Percentiles rank a stretch among this genome's conserved stretches.
Evolutionary conservation across 2,329 filamentous ascomycete genomes (phyloP).

Genomic region (Aspergillus unguis): DNA sequence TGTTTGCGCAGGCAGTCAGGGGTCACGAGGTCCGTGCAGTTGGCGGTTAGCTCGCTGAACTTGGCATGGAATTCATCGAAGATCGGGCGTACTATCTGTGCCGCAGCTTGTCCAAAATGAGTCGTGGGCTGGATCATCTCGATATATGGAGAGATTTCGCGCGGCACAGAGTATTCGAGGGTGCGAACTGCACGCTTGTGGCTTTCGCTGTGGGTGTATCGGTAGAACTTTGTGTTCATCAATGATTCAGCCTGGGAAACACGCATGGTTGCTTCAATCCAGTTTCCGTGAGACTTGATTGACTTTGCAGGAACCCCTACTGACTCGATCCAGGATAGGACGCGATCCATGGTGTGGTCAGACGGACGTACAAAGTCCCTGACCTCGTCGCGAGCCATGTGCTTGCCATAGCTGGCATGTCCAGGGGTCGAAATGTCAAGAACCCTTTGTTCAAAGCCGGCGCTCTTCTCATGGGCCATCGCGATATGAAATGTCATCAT

Average conservation of each 20-base stretch:
- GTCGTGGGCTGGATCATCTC: constrained; percentile 65
- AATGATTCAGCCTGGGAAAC: constrained; percentile 51
- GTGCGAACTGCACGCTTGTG: constrained; percentile 51
- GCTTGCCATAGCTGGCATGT: constrained; percentile 58
- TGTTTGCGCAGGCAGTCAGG: constrained; percentile 50
- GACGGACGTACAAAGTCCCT: constrained; percentile 53
- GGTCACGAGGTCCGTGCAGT: constrained; percentile 44
- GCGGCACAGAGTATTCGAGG: constrained; percentile 61
- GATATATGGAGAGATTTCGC: constrained; percentile 52
- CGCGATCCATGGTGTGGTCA: constrained; percentile 45
- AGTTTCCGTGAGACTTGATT: constrained; percentile 55
- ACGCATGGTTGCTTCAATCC: constrained; percentile 54
- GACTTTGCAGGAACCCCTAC: constrained; percentile 47
- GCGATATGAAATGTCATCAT: constrained; percentile 50
- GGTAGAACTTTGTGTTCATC: constrained; percentile 56
- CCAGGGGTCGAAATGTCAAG: constrained; percentile 61
- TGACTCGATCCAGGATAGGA: constrained; percentile 55
- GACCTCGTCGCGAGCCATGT: constrained; percentile 61
- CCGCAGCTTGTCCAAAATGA: constrained; percentile 53
- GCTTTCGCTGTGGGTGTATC: constrained; percentile 50
- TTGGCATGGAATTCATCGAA: constrained; percentile 15
- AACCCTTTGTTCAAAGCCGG: constrained; percentile 56
- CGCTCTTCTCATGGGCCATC: constrained; percentile 48
- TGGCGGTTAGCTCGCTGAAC: constrained; percentile 21
- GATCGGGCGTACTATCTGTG: constrained; percentile 40